Base-by-base conservation (phyloP, 2,329 filamentous ascomycete genomes). In the Botrytis galanthina region DNA sequence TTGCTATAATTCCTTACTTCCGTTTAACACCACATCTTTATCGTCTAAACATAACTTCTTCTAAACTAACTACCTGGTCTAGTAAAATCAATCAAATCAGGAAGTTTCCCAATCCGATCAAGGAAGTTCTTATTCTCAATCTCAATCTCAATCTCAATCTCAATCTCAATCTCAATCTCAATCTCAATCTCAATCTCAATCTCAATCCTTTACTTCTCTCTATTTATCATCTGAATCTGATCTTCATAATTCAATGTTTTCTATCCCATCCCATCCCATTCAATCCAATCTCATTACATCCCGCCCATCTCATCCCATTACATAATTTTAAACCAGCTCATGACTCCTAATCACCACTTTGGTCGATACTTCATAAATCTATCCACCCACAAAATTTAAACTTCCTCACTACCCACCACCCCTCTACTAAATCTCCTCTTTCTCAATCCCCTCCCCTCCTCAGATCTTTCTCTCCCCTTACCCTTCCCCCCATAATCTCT, bases 381-480 rank as follows among this genome's bases (percentile, higher is more conserved):
- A 22, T 62, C 14, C n/a, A 22, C 12, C 8, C 37, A 37, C 10
- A 46, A 46, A 51, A 37, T 37, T 8, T 51, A 48, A 70, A 54
- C 67, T n/a, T 70, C 48, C 51, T 42, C 67, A 18, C 5, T 16
- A 39, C 22, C 48, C 22, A 35, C 48, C 26, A 22, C 22, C 18
- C 67, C 67, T 10, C 39, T 29, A 70, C 67, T 59, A 42, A 39
- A 70, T 7, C 67, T 70, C 7, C 67, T 60, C 22, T 60, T 70
- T 35, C 67, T 57, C 26, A 66, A 37, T 62, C 68, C 67, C 4
- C 16, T 22, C 0, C 51, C 29, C 6, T 32, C 20, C 14, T 18
- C 54, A 10, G 32, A 59, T 12, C 10, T 26, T 22, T 12, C 20
- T 29, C 44, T 61, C 29, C 3, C n/a, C 20, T 29, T 26, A 12